Conservation (phyloP, 1,284 basidiomycete species). For the Heliocybe sulcata region DNA sequence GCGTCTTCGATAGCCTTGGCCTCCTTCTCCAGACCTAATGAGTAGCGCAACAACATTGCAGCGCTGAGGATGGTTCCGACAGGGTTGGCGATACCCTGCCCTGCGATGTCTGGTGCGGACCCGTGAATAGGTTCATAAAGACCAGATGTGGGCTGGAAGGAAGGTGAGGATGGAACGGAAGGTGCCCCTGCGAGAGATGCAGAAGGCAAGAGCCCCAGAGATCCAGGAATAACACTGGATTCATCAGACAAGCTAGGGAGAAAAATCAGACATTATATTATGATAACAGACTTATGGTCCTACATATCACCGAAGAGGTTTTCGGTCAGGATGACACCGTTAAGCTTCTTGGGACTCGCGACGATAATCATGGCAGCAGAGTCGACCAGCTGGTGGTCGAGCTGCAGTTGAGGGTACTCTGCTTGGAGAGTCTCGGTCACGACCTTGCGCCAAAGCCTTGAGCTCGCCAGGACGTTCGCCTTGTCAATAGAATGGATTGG, state of each 20-base stretch:
- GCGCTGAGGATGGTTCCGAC: slow-evolving; percentile 96
- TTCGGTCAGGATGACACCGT: slow-evolving; percentile 92
- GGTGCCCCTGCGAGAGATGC: slow-evolving; percentile 93
- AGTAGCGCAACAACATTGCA: slow-evolving; percentile 93
- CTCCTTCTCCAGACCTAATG: slow-evolving; percentile 79
- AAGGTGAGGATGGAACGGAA: slow-evolving; percentile 53
- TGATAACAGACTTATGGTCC: slow-evolving; percentile 20
- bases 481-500: slow-evolving; percentile 96
- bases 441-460: slow-evolving; percentile 90
- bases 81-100: slow-evolving; percentile 93
- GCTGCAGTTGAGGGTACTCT: slow-evolving; percentile 82
- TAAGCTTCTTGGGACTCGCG: slow-evolving; percentile 87
- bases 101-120: slow-evolving; percentile 95
- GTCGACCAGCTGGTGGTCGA: slow-evolving; percentile 93
- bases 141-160: slow-evolving; percentile 73
- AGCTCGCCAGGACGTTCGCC: slow-evolving; percentile 96
- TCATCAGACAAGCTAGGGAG: slow-evolving; percentile 83
- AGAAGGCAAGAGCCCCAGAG: slow-evolving; percentile 92
- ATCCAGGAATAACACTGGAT: slow-evolving; percentile 95
- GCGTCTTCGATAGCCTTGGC: slow-evolving; percentile 85
- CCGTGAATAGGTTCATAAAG: slow-evolving; percentile 97
- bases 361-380: slow-evolving; percentile 97
- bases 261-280: too few species aligned
- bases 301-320: slow-evolving; percentile 97
- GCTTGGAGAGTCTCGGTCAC: slow-evolving; percentile 77